Evolutionary conservation across 1,139 yeast genomes (phyloP).

Genomic region (Protomyces inouyei): DNA sequence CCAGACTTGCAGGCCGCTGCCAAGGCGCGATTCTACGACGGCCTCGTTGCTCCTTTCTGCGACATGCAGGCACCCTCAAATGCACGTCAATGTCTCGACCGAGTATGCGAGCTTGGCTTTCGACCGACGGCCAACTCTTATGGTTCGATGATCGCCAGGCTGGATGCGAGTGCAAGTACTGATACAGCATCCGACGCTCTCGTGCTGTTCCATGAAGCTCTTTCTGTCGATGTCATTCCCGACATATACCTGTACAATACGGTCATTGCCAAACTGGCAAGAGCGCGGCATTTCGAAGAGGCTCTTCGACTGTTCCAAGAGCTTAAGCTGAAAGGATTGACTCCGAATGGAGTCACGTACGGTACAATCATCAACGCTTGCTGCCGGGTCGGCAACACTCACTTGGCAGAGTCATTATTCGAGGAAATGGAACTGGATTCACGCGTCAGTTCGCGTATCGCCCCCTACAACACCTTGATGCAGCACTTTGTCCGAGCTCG

Average conservation of each 20-base stretch:
- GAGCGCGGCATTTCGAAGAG: constrained; percentile 40
- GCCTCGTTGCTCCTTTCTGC: constrained; percentile 20
- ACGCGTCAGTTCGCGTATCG: constrained; percentile 39
- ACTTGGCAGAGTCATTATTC: constrained; percentile 39
- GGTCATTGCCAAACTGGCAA: constrained; percentile 40
- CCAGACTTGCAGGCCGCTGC: constrained; percentile 29
- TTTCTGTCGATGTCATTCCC: constrained; percentile 36
- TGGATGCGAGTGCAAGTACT: constrained; percentile 34
- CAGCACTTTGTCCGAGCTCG: constrained; percentile 42
- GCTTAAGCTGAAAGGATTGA: constrained; percentile 38
- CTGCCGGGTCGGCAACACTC: constrained; percentile 41
- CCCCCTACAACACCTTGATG: constrained; percentile 44
- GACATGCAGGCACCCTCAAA: neutral
- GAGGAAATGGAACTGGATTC: constrained; percentile 41
- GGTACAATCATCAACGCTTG: constrained; percentile 45
- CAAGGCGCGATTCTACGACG: constrained; percentile 27
- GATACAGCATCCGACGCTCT: constrained; percentile 42
- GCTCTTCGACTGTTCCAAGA: constrained; percentile 38
- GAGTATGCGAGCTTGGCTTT: constrained; percentile 38
- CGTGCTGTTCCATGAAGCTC: constrained; percentile 41
- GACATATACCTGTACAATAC: constrained; percentile 43
- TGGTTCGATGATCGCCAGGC: constrained; percentile 38
- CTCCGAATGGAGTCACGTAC: constrained; percentile 40
- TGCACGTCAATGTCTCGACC: constrained; percentile 30
- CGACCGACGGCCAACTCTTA: constrained; percentile 43